These are phyloP conservation scores for Naganishia cerealis DNA, from an alignment of 1,284 basidiomycete species.

Conservation along the genomic window DNA sequence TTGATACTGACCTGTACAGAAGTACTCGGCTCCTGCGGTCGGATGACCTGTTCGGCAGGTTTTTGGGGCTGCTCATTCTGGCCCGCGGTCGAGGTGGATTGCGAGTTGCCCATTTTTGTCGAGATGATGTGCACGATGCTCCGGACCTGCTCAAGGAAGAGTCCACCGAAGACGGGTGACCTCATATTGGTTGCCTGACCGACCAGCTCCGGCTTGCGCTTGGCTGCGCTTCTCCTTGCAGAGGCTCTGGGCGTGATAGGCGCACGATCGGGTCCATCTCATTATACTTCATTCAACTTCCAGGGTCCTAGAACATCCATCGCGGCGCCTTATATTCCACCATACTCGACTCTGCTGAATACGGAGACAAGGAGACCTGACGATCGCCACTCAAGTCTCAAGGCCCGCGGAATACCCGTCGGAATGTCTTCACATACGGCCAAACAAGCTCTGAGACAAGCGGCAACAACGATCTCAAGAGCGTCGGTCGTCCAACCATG, in stretches of 20 bases:
- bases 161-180: background rate
- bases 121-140: background rate
- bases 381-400: background rate
- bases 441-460: constrained; percentile 10
- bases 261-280: background rate
- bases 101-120: constrained; percentile 30
- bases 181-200: background rate
- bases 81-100: constrained; percentile 27
- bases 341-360: background rate
- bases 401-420: background rate
- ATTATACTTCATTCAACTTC: background rate
- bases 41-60: constrained; percentile 48
- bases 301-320: background rate
- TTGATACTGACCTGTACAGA: constrained; percentile 46
- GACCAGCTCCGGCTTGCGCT: constrained; percentile 6
- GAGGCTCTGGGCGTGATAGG: background rate
- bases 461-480: background rate
- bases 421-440: constrained; percentile 8
- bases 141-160: background rate
- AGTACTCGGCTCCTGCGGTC: constrained; percentile 45
- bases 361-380: background rate
- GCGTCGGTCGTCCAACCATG: background rate
- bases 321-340: background rate
- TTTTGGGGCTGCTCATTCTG: background rate
- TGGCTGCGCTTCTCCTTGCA: background rate